These are phyloP conservation scores for Arthromyces matolae DNA, from an alignment of 768 basidiomycete genomes.

Conservation along the genomic window DNA sequence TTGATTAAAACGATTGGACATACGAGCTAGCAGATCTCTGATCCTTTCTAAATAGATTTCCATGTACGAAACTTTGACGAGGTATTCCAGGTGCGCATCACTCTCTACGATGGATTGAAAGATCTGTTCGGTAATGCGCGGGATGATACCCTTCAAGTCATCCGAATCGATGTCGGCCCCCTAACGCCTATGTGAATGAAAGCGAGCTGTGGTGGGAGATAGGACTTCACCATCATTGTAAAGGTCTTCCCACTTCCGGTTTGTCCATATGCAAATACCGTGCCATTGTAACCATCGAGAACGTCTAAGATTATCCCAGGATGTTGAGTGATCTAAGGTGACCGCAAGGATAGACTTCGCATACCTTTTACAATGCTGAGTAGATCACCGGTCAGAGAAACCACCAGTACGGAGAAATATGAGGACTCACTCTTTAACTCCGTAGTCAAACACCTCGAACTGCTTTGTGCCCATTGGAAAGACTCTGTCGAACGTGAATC, in stretches of 20 bases:
- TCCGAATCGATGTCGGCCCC: conserved; percentile 95
- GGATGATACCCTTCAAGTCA: conserved; percentile 95
- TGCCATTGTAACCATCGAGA: conserved; percentile 97
- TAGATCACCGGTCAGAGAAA: conserved; percentile 18
- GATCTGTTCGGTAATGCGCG: conserved; percentile 97
- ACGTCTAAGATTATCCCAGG: conserved; percentile 63
- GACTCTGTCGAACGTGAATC: conserved; percentile 96
- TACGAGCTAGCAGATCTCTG: conserved; percentile 92
- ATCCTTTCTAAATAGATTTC: conserved; percentile 98
- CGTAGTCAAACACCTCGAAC: conserved; percentile 95
- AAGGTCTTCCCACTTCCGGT: conserved; percentile 90
- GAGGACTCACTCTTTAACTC: conserved; percentile 85
- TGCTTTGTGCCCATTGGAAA: conserved; percentile 92
- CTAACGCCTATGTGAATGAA: conserved; percentile 37
- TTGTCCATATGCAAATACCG: conserved; percentile 86
- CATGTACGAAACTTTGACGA: conserved; percentile 99
- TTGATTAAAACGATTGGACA: no score
- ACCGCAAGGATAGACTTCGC: conserved; percentile 3
- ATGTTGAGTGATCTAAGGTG: conserved; percentile 1
- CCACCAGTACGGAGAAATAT: conserved; percentile 8
- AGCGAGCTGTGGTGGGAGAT: conserved; percentile 7
- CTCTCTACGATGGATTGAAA: conserved; percentile 97
- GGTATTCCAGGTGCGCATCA: conserved; percentile 92
- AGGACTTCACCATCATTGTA: conserved; percentile 88
- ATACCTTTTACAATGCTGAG: conserved; percentile 85